Evolutionary conservation across 176 grass and related monocot species (phyloP).

Genomic region (Rhynchospora pubera): DNA sequence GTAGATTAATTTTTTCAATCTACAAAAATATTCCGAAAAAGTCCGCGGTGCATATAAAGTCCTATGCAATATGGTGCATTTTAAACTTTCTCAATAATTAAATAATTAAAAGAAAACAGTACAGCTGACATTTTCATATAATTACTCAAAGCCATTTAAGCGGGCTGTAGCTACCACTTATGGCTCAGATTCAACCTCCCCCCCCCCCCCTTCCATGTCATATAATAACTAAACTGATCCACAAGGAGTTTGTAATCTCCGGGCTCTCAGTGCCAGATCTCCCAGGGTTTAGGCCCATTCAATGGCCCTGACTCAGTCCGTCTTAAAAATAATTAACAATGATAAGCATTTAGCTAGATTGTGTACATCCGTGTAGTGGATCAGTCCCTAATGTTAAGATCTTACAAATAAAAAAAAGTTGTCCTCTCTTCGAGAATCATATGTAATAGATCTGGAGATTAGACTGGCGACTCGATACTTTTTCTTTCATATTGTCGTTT

Average conservation of each 20-base stretch:
- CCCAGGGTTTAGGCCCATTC: neutral
- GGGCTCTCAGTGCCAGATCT: neutral
- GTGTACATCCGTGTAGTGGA: neutral
- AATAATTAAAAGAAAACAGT: too few species aligned
- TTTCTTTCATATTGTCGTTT: too few species aligned
- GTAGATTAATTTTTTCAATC: too few species aligned
- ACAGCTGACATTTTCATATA: too few species aligned
- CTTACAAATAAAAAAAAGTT: neutral
- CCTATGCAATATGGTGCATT: too few species aligned
- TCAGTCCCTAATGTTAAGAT: neutral
- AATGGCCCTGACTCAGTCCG: neutral
- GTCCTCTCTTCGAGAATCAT: neutral
- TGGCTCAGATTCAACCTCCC: neutral
- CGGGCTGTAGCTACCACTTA: neutral
- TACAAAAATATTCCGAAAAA: too few species aligned
- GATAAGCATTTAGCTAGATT: neutral
- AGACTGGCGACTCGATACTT: too few species aligned
- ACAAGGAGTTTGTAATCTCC: neutral
- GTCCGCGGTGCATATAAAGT: too few species aligned
- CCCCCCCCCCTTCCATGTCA: too few species aligned
- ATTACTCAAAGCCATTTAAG: too few species aligned
- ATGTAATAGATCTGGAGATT: too few species aligned
- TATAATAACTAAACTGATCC: neutral
- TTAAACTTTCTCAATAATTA: too few species aligned
- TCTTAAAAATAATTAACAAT: neutral